Evolutionary conservation across 768 basidiomycete genomes (phyloP).

Genomic region (Clitopilus hobsonii): DNA sequence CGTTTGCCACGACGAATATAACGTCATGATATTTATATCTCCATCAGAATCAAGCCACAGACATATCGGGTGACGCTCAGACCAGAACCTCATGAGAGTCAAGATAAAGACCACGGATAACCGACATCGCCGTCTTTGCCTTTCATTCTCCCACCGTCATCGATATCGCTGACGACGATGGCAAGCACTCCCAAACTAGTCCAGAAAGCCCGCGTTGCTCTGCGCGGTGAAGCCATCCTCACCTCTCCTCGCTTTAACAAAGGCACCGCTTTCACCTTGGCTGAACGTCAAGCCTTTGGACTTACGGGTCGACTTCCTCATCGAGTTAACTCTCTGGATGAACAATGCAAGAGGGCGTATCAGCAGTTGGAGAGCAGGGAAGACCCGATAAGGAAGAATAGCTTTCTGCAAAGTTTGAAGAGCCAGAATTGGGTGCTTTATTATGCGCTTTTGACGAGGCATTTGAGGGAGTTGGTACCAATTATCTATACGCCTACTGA

Average conservation of each 20-base stretch:
- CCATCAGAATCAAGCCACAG: too few relatives aligned
- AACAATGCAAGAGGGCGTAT: conserved; percentile 75
- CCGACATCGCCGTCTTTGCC: neutral
- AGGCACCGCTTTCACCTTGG: conserved; percentile 68
- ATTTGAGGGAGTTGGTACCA: conserved; percentile 59
- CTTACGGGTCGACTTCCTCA: conserved; percentile 46
- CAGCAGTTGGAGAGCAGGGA: conserved; percentile 44
- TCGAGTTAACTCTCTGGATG: conserved; percentile 60
- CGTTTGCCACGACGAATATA: too few relatives aligned
- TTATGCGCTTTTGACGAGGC: conserved; percentile 56
- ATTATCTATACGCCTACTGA: conserved; percentile 85
- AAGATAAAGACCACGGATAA: neutral
- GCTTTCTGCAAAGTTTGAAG: conserved; percentile 71
- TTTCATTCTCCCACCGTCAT: neutral
- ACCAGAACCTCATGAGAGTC: too few relatives aligned
- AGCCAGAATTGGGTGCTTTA: conserved; percentile 83
- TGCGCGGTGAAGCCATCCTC: conserved; percentile 61
- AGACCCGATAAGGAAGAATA: conserved; percentile 52
- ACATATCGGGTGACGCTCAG: too few relatives aligned
- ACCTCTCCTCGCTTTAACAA: conserved; percentile 70
- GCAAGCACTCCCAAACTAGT: neutral
- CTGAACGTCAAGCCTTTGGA: conserved; percentile 70
- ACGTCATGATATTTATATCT: too few relatives aligned
- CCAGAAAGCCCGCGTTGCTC: conserved; percentile 36
- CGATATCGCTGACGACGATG: neutral